These are phyloP conservation scores for Dioscorea dumetorum DNA, from an alignment of 106 monocot genomes.

Conservation along the genomic window DNA sequence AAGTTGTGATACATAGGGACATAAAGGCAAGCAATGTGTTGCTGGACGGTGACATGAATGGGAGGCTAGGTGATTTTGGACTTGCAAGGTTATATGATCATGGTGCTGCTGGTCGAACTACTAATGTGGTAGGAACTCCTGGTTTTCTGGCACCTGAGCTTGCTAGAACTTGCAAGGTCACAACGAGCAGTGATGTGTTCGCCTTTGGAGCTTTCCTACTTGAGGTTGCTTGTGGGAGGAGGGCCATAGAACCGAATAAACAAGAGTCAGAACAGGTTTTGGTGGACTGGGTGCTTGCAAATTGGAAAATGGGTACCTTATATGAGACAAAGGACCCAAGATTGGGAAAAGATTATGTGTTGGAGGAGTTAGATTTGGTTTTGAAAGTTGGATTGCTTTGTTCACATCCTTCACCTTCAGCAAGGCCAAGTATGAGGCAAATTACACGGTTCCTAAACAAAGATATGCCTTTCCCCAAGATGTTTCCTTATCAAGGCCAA, in stretches of 20 bases:
- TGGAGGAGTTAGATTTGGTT: conserved; percentile 12
- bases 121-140: conserved; percentile 11
- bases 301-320: conserved; percentile 4
- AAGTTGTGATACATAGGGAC: conserved; percentile 11
- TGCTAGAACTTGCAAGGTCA: conserved; percentile 3
- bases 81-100: conserved; percentile 12
- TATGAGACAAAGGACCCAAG: conserved; percentile 4
- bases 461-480: too few relatives aligned
- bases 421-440: conserved; percentile 8
- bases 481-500: too few relatives aligned
- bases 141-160: conserved; percentile 17
- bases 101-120: conserved; percentile 1
- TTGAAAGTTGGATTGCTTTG: conserved; percentile 10
- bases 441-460: conserved; percentile 4
- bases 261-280: not conserved
- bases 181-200: conserved; percentile 14
- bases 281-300: conserved; percentile 4
- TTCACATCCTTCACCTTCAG: not conserved
- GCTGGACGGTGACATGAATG: conserved; percentile 16
- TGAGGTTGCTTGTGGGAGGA: conserved; percentile 19
- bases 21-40: conserved; percentile 23
- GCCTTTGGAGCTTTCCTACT: conserved; percentile 17
- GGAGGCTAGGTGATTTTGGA: conserved; percentile 24
- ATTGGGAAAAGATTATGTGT: not conserved
- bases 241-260: conserved; percentile 6